These are phyloP conservation scores for Penicillium ochrochloron DNA, from an alignment of 495 filamentous ascomycete species.

Conservation along the genomic window DNA sequence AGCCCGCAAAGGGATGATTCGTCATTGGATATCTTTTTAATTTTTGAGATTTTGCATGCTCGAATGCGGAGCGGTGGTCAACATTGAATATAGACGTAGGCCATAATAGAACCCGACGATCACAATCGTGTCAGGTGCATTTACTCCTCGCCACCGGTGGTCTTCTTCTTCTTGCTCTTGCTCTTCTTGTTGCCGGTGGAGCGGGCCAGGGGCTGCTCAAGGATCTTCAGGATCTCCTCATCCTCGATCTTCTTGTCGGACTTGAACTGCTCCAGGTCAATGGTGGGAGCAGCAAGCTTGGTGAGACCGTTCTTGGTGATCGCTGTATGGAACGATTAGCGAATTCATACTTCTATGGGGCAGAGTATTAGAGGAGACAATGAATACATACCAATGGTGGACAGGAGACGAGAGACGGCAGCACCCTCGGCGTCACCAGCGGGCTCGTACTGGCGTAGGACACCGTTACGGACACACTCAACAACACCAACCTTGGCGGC, in stretches of 20 bases:
- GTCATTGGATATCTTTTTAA: constrained; percentile 37
- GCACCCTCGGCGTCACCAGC: constrained; percentile 87
- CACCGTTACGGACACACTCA: constrained; percentile 89
- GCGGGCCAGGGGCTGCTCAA: constrained; percentile 80
- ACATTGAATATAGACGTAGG: constrained; percentile 20
- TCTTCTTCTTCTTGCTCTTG: constrained; percentile 92
- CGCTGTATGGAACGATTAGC: constrained; percentile 54
- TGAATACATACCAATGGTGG: constrained; percentile 79
- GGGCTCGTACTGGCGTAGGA: constrained; percentile 93
- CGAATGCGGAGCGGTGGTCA: constrained; percentile 11
- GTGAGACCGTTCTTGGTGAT: constrained; percentile 97
- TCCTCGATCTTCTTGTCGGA: constrained; percentile 97
- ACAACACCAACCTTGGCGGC: constrained; percentile 94
- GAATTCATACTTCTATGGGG: not conserved
- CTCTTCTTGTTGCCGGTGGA: constrained; percentile 74
- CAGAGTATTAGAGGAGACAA: not conserved
- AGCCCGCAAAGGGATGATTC: constrained; percentile 19
- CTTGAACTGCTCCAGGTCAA: constrained; percentile 79
- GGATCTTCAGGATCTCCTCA: constrained; percentile 90
- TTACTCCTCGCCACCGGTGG: constrained; percentile 67
- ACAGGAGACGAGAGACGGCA: constrained; percentile 82
- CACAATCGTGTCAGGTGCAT: constrained; percentile 20
- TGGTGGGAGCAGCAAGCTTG: constrained; percentile 73
- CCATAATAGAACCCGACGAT: constrained; percentile 20
- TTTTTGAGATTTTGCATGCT: constrained; percentile 23